Conservation (phyloP, 495 filamentous ascomycete species). For the Acidomyces sp. region DNA sequence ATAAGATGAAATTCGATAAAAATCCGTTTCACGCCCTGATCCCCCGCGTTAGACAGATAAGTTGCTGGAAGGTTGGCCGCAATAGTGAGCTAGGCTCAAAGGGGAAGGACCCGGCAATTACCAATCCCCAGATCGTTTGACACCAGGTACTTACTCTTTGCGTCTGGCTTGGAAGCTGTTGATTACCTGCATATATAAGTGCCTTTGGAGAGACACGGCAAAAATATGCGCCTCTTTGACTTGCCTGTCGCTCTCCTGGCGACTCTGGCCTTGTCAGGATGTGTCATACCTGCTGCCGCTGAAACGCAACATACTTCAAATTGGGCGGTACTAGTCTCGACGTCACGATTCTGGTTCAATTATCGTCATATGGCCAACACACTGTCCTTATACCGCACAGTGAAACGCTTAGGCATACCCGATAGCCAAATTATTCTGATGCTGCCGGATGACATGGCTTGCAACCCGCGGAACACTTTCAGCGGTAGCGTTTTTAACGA, state of each 20-base stretch:
- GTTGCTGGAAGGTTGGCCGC: too few species aligned
- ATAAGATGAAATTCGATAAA: too few species aligned
- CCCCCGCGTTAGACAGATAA: too few species aligned
- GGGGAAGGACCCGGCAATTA: too few species aligned
- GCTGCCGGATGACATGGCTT: slow-evolving; percentile 98
- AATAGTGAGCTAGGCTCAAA: too few species aligned
- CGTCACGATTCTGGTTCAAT: slow-evolving; percentile 99
- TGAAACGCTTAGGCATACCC: slow-evolving; percentile 93
- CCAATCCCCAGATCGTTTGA: too few species aligned
- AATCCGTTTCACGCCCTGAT: too few species aligned
- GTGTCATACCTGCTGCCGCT: slow-evolving; percentile 34
- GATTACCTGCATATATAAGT: too few species aligned
- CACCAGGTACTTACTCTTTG: too few species aligned
- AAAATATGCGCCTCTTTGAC: slow-evolving; percentile 12
- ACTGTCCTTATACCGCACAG: slow-evolving; percentile 92
- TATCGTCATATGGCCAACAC: slow-evolving; percentile 98
- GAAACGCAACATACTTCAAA: slow-evolving; percentile 77
- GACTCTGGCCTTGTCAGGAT: slow-evolving; percentile 22
- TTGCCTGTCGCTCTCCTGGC: slow-evolving; percentile 9
- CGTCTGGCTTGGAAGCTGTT: too few species aligned
- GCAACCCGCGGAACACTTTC: slow-evolving; percentile 96
- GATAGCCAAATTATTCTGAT: slow-evolving; percentile 99
- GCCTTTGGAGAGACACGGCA: too few species aligned
- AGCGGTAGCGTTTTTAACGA: slow-evolving; percentile 98
- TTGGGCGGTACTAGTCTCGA: slow-evolving; percentile 95